These are phyloP conservation scores for Rhizopogon vinicolor DNA, from an alignment of 768 basidiomycete genomes.

Conservation along the genomic window DNA sequence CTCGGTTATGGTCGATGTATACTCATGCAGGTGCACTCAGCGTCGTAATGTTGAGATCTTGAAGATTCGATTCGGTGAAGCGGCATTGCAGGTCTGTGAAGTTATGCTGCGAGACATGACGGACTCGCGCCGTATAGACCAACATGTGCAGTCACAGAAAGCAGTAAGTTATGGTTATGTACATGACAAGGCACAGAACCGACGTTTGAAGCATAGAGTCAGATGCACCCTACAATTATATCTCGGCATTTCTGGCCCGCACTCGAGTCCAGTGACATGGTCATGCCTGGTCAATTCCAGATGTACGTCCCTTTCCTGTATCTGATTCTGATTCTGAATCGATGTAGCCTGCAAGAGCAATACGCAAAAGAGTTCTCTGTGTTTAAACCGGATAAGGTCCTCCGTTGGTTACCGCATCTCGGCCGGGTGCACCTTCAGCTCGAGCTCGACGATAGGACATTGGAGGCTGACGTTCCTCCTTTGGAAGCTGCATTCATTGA, in stretches of 20 bases:
- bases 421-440: constrained; percentile 81
- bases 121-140: constrained; percentile 86
- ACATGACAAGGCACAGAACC: neutral
- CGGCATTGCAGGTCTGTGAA: constrained; percentile 90
- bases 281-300: constrained; percentile 84
- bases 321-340: constrained; percentile 3
- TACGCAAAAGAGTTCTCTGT: constrained; percentile 76
- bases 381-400: constrained; percentile 90
- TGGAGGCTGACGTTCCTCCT: constrained; percentile 76
- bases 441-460: constrained; percentile 73
- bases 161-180: constrained; percentile 38
- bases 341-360: constrained; percentile 58
- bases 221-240: constrained; percentile 85
- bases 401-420: constrained; percentile 86
- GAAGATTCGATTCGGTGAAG: constrained; percentile 94
- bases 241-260: constrained; percentile 96
- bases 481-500: constrained; percentile 91
- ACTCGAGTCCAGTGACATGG: constrained; percentile 64
- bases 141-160: constrained; percentile 76
- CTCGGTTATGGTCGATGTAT: neutral
- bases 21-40: constrained; percentile 35
- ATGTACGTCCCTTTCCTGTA: constrained; percentile 41
- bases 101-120: constrained; percentile 98
- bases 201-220: constrained; percentile 38
- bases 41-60: constrained; percentile 90